phyloP scores from a whole-genome alignment of 2,329 filamentous ascomycete genomes.

The Verticillium klebahnii region DNA sequence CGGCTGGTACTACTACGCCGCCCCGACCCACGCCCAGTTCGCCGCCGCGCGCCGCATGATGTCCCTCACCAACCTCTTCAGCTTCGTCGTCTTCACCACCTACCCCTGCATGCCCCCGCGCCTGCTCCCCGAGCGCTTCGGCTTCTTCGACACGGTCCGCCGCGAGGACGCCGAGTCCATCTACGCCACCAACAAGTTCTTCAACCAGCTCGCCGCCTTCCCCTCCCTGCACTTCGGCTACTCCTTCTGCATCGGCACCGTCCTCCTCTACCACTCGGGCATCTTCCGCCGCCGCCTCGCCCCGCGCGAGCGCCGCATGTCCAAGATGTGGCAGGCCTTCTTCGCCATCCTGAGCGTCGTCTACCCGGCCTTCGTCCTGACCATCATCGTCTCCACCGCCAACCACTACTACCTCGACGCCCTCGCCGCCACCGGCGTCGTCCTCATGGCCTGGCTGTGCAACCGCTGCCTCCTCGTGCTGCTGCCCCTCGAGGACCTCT shows the following conservation, averaged over 20 bases:
- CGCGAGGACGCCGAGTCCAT: constrained; percentile 49
- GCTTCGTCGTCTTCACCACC: constrained; percentile 57
- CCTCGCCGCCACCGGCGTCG: constrained; percentile 57
- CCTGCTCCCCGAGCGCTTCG: constrained; percentile 53
- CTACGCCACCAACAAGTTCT: constrained; percentile 58
- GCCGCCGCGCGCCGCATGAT: constrained; percentile 31
- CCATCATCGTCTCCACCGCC: constrained; percentile 56
- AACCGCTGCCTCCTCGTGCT: constrained; percentile 53
- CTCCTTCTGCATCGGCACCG: constrained; percentile 48
- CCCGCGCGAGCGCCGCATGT: constrained; percentile 21
- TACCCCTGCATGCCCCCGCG: constrained; percentile 63
- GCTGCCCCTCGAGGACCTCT: constrained; percentile 59
- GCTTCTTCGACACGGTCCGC: constrained; percentile 59
- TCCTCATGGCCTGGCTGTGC: constrained; percentile 51
- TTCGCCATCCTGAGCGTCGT: constrained; percentile 35
- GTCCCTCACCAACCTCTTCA: constrained; percentile 57
- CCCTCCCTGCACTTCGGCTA: constrained; percentile 55
- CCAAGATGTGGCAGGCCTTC: constrained; percentile 21
- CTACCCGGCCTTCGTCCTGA: constrained; percentile 49
- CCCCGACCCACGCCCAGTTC: constrained; percentile 32
- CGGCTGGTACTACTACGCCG: constrained; percentile 59
- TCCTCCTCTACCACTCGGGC: constrained; percentile 47
- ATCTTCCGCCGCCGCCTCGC: constrained; percentile 30
- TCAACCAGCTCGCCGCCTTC: constrained; percentile 55
- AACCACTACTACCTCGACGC: constrained; percentile 65